Evolutionary conservation across 1,284 basidiomycete genomes (phyloP), one percentile per base, ranked within the genome.

Genomic region (Malassezia sp.): DNA sequence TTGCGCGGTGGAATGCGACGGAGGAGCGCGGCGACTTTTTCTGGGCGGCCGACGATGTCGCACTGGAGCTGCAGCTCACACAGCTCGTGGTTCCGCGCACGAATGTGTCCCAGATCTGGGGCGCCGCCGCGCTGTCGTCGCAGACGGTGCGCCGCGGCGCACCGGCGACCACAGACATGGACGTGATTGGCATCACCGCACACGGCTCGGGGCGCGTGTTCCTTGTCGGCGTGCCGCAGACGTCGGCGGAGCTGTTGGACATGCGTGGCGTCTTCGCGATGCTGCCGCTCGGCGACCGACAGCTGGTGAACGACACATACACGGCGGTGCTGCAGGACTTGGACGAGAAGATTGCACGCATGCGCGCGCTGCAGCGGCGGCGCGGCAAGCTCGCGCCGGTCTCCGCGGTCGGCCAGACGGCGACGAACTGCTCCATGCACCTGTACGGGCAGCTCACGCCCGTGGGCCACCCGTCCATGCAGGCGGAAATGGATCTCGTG

Each of bases 361-460:
- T 49, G 20, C 23, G 43, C 5, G 18, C 21, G 5, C 18, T 42
- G 33, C 33, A 42, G 10, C n/a, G n/a, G n/a, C n/a, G n/a, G n/a
- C n/a, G n/a, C n/a, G 35, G 15, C 9, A 15, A 22, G 12, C n/a
- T 17, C 35, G 29, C n/a, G 4, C 28, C 40, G 6, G 17, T 15
- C 5, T 18, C 39, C n/a, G 9, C 24, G 3, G 14, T 23, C 11
- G 22, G 26, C 3, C 29, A 26, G 2, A 24, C 14, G 10, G 18
- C 15, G 8, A 38, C 15, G 6, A 49, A 49, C 38, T 50, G 48
- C 36, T 21, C 48, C 12, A 17, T 50, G 36, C 48, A 50, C 11
- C 20, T 50, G 12, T 50, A 50, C 22, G 42, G 24, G 2, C 42
- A 50, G 34, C 30, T 45, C 11, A 5, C 18, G 15, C 42, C 48